A percentile compares a stretch with the other conserved stretches of the same genome.
Conservation (phyloP, 306 rosid species). For the Neltuma alba region DNA sequence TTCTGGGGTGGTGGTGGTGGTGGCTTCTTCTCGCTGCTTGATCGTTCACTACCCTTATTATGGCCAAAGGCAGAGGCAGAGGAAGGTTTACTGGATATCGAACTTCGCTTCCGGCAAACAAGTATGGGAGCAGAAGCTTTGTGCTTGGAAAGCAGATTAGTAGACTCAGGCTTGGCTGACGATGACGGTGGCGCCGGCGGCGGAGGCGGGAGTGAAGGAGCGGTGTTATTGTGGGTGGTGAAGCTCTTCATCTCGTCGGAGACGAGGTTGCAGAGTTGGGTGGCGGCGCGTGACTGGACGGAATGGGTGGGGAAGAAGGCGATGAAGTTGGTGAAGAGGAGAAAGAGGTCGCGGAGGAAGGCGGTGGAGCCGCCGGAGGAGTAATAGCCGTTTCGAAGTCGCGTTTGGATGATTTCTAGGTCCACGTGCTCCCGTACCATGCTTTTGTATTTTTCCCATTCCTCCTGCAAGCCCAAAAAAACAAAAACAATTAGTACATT, state of each 20-base stretch:
- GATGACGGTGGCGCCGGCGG: conserved; percentile 31
- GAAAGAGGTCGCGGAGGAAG: conserved; percentile 69
- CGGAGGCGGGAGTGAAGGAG: conserved; percentile 28
- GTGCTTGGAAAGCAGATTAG: conserved; percentile 49
- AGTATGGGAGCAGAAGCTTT: conserved; percentile 67
- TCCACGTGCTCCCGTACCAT: conserved; percentile 64
- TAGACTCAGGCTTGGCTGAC: conserved; percentile 44
- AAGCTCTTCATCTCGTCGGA: conserved; percentile 45
- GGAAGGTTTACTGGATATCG: conserved; percentile 53
- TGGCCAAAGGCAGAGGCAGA: conserved; percentile 41
- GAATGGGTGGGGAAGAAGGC: conserved; percentile 66
- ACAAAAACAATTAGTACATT: not conserved
- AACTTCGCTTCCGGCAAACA: conserved; percentile 78
- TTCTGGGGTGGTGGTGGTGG: conserved; percentile 38
- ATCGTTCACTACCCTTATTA: conserved; percentile 50
- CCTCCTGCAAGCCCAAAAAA: conserved; percentile 41
- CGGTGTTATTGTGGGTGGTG: conserved; percentile 28
- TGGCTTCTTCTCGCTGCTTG: conserved; percentile 47
- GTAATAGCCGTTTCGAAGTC: conserved; percentile 58
- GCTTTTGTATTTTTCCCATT: conserved; percentile 58
- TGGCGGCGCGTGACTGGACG: conserved; percentile 45
- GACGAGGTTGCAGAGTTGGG: conserved; percentile 50
- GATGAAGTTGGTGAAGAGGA: conserved; percentile 62
- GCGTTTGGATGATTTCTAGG: conserved; percentile 56
- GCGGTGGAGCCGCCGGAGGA: conserved; percentile 40